phyloP scores from a whole-genome alignment of 129 eudicot species.

The Tanacetum coccineum region DNA sequence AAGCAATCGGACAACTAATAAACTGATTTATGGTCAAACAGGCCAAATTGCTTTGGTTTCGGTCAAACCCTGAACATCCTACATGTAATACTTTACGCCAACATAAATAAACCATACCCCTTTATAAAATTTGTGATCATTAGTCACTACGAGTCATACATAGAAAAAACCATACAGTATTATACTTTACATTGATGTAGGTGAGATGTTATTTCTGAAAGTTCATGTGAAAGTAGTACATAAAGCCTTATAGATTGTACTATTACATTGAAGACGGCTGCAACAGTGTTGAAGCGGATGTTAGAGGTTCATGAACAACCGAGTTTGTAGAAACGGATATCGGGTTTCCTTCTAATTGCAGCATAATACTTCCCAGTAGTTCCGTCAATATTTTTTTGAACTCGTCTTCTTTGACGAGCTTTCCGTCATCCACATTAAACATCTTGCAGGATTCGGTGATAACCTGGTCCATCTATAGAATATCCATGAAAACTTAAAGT shows the following conservation, averaged over 20 bases:
- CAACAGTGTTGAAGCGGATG: slow-evolving; percentile 60
- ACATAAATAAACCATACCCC: not conserved
- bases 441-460: slow-evolving; percentile 56
- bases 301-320: slow-evolving; percentile 80
- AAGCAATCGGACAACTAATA: no score
- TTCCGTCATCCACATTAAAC: slow-evolving; percentile 73
- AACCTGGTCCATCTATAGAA: slow-evolving; percentile 65
- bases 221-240: slow-evolving; percentile 19
- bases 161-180: slow-evolving; percentile 18
- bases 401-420: slow-evolving; percentile 77
- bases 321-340: slow-evolving; percentile 73
- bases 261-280: slow-evolving; percentile 45
- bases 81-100: not conserved
- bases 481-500: not conserved
- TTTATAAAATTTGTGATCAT: not conserved
- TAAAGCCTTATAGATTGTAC: slow-evolving; percentile 18
- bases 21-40: no score
- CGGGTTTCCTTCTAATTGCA: slow-evolving; percentile 84
- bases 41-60: no score
- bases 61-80: no score
- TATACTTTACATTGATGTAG: slow-evolving; percentile 17
- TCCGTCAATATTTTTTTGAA: slow-evolving; percentile 73
- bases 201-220: slow-evolving; percentile 22
- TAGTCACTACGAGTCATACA: slow-evolving; percentile 21
- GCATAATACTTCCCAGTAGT: slow-evolving; percentile 77